A percentile compares a stretch with the other conserved stretches of the same genome.
phyloP scores from a whole-genome alignment of 164 flowering plant genomes.

The Vitis rupestris region DNA sequence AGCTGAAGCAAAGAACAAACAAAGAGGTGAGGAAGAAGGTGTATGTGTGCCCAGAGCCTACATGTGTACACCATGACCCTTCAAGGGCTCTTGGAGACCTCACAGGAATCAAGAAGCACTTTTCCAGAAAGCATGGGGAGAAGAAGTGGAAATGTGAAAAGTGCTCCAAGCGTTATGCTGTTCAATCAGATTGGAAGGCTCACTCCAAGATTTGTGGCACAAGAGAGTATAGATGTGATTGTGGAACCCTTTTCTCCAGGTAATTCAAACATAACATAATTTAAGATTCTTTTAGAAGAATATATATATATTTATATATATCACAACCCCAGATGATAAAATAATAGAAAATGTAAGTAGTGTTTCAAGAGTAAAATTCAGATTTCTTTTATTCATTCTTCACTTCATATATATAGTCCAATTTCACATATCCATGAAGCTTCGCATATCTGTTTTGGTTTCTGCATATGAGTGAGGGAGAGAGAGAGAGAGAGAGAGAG shows the following conservation, averaged over 20 bases:
- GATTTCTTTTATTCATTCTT: too few species aligned
- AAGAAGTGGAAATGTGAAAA: slow-evolving; percentile 69
- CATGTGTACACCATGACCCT: slow-evolving; percentile 32
- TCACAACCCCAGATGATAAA: too few species aligned
- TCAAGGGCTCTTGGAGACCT: slow-evolving; percentile 33
- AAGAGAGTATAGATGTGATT: slow-evolving; percentile 85
- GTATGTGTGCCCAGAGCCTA: slow-evolving; percentile 30
- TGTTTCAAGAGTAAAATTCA: too few species aligned
- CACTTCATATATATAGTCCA: too few species aligned
- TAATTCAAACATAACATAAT: slow-evolving; percentile 14
- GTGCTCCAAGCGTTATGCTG: slow-evolving; percentile 59
- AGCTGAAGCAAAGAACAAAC: slow-evolving; percentile 23
- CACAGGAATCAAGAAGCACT: slow-evolving; percentile 41
- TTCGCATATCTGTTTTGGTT: too few species aligned
- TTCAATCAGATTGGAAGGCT: slow-evolving; percentile 88
- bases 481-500: slow-evolving; percentile 8
- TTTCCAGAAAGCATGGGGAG: slow-evolving; percentile 59
- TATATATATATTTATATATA: too few species aligned
- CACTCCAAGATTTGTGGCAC: slow-evolving; percentile 90
- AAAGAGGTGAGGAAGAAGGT: slow-evolving; percentile 27
- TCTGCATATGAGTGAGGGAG: too few species aligned
- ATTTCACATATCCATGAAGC: too few species aligned
- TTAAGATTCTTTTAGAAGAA: too few species aligned
- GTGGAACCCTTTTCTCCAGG: slow-evolving; percentile 92
- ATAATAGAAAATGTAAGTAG: too few species aligned